Evolutionary conservation across 169 alveolate species (phyloP).

Genomic region (Cryptosporidium ubiquitum): DNA sequence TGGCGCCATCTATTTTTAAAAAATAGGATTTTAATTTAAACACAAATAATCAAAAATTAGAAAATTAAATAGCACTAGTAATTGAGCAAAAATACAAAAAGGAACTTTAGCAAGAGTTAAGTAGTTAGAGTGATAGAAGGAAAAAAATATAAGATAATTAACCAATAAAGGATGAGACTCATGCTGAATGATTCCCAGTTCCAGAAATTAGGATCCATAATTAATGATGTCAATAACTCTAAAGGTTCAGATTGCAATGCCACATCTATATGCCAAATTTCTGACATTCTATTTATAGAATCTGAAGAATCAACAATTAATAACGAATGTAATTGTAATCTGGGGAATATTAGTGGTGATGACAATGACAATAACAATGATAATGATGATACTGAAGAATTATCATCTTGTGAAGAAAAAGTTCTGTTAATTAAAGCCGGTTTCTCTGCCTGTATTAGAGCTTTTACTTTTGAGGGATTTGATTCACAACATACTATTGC

Average conservation of each 20-base stretch:
- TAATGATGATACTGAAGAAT: background rate
- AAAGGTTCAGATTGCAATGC: conserved; percentile 30
- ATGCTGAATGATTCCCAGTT: conserved; percentile 19
- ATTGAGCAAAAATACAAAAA: background rate
- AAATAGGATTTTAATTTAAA: background rate
- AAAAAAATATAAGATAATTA: too few species aligned
- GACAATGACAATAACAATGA: background rate
- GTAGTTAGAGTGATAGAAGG: background rate
- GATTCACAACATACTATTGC: background rate
- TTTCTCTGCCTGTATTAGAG: conserved; percentile 26
- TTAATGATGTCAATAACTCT: conserved; percentile 14
- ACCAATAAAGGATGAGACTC: background rate
- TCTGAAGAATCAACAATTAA: background rate
- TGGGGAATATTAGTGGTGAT: background rate
- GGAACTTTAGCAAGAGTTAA: background rate
- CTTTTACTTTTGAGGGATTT: conserved; percentile 4
- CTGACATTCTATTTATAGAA: conserved; percentile 40
- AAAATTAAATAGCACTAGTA: background rate
- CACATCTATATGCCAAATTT: conserved; percentile 17
- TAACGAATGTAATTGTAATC: background rate
- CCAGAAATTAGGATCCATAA: conserved; percentile 11
- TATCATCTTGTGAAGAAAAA: conserved; percentile 17
- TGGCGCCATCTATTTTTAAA: conserved; percentile 64
- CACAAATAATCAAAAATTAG: background rate
- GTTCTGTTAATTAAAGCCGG: conserved; percentile 32